Conservation (phyloP, 2,329 filamentous ascomycete genomes). For the Blastomyces emzantsi region DNA sequence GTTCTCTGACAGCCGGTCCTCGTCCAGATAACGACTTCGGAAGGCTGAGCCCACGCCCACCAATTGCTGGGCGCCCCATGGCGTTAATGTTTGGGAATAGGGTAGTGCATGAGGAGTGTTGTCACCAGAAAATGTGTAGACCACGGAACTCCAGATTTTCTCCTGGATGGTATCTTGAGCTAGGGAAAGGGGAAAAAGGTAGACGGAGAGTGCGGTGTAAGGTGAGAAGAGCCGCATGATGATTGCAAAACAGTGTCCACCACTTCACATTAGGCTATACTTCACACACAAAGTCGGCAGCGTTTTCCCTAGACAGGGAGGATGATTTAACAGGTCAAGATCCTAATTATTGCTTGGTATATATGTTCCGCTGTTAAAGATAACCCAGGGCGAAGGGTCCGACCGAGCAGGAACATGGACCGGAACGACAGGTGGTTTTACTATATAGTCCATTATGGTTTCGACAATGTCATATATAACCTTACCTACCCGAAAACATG, state of each 20-base stretch:
- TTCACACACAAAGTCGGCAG: too few species aligned
- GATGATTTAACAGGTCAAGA: neutral
- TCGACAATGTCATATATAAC: constrained; percentile 2
- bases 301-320: neutral
- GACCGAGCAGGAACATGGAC: neutral
- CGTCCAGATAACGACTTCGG: constrained; percentile 47
- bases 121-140: constrained; percentile 48
- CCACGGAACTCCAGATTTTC: constrained; percentile 42
- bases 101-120: constrained; percentile 40
- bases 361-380: neutral
- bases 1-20: too few species aligned
- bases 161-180: constrained; percentile 23
- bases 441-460: neutral
- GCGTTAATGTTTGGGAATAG: constrained; percentile 37
- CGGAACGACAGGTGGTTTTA: neutral
- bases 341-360: neutral
- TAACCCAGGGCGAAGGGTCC: neutral
- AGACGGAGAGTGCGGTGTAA: neutral
- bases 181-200: neutral
- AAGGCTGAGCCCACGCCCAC: constrained; percentile 43
- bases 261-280: neutral
- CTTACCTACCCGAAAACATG: neutral
- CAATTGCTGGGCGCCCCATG: constrained; percentile 48
- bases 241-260: neutral
- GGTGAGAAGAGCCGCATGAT: neutral